These are phyloP conservation scores for Cubamyces sp. DNA, from an alignment of 768 basidiomycete species.

Conservation along the genomic window DNA sequence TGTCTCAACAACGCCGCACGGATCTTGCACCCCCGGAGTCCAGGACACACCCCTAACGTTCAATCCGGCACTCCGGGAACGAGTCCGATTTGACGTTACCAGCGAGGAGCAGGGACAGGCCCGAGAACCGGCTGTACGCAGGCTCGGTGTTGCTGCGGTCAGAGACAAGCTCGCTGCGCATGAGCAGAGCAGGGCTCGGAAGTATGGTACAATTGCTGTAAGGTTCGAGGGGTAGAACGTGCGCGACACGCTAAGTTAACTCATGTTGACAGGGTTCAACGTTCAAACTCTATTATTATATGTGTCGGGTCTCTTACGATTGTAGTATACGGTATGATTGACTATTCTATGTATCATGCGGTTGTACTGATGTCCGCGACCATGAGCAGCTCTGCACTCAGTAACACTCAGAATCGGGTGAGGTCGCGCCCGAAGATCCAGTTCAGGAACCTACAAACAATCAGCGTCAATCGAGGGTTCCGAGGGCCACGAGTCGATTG, in stretches of 20 bases:
- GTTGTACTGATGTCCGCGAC: neutral
- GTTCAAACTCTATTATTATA: no score
- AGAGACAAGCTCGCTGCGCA: no score
- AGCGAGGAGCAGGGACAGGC: neutral
- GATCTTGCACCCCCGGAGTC: no score
- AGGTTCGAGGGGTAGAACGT: no score
- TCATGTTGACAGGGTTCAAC: no score
- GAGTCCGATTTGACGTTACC: neutral
- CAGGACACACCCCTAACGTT: no score
- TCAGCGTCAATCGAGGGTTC: conserved; percentile 2
- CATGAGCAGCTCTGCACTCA: no score
- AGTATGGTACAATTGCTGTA: no score
- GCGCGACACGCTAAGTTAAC: no score
- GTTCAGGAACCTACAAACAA: conserved; percentile 61
- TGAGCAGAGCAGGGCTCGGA: no score
- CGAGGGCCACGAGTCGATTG: conserved; percentile 10
- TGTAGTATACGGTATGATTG: neutral
- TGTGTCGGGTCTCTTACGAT: neutral
- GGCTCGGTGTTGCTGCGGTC: neutral
- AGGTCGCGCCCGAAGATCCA: conserved; percentile 82
- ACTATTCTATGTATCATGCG: neutral
- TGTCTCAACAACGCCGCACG: no score
- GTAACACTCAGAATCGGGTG: conserved; percentile 57
- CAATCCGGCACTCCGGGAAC: no score
- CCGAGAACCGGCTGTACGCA: neutral